These are phyloP conservation scores for Phenoliferia sp. DNA, from an alignment of 1,284 basidiomycete species.

Conservation along the genomic window DNA sequence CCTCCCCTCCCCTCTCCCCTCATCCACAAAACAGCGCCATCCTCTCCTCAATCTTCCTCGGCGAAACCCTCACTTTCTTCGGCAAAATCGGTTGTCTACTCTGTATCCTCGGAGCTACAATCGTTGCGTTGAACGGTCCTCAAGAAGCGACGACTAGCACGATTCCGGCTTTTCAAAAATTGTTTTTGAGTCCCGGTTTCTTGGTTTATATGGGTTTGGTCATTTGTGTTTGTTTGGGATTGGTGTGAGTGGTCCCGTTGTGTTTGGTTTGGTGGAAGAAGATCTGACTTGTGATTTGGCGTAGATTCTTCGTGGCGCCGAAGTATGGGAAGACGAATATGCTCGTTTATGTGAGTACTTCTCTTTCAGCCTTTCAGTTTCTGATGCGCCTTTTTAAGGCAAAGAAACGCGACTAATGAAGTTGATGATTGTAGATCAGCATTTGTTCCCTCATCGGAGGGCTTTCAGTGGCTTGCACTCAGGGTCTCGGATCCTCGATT, in stretches of 20 bases:
- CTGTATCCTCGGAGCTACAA: conserved; percentile 78
- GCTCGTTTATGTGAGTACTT: conserved; percentile 71
- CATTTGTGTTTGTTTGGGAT: conserved; percentile 58
- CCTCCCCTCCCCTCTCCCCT: neutral
- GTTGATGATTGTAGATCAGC: conserved; percentile 50
- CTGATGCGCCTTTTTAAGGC: neutral
- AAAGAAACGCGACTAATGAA: neutral
- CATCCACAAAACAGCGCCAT: too few species aligned
- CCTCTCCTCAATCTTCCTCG: neutral
- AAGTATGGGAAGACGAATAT: conserved; percentile 88
- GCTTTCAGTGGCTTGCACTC: conserved; percentile 91
- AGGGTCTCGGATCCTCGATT: conserved; percentile 86
- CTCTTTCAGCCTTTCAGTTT: conserved; percentile 3
- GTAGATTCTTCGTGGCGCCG: conserved; percentile 67
- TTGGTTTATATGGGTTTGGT: conserved; percentile 66
- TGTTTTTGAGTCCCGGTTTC: conserved; percentile 85
- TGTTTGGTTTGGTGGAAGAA: too few species aligned
- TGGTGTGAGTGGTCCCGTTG: conserved; percentile 46
- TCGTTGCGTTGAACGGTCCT: conserved; percentile 76
- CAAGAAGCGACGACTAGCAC: conserved; percentile 71
- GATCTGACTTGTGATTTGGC: conserved; percentile 18
- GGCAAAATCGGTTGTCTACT: conserved; percentile 74
- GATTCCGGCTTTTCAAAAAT: conserved; percentile 68
- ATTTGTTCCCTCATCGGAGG: conserved; percentile 97
- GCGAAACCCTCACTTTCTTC: conserved; percentile 80